Percentiles rank a stretch among this genome's conserved stretches.
Conservation (phyloP, 495 filamentous ascomycete genomes). For the Talaromyces borbonicus region DNA sequence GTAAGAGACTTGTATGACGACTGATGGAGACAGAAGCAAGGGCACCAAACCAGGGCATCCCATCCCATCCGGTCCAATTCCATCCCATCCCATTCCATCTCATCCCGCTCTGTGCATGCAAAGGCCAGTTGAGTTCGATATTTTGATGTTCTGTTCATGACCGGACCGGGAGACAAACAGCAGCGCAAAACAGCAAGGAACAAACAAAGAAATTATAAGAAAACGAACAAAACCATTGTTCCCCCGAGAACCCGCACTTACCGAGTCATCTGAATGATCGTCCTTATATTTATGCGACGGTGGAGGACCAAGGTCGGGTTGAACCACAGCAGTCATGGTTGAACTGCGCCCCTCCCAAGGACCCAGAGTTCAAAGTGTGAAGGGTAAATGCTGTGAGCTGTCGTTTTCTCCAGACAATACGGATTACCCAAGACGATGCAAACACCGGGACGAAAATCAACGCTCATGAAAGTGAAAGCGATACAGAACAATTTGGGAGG, state of each 20-base stretch:
- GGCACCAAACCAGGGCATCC: too few relatives aligned
- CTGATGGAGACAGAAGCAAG: too few relatives aligned
- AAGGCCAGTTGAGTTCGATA: background rate
- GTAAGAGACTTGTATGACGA: too few relatives aligned
- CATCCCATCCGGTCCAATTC: too few relatives aligned
- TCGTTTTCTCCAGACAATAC: background rate
- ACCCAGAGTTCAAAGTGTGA: background rate
- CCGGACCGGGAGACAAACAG: constrained; percentile 3
- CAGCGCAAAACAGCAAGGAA: constrained; percentile 11
- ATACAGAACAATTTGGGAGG: constrained; percentile 11
- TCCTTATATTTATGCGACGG: constrained; percentile 33
- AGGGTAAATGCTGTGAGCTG: background rate
- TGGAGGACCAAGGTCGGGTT: constrained; percentile 33
- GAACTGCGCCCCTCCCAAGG: constrained; percentile 6
- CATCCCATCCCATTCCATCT: too few relatives aligned
- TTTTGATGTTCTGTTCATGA: background rate
- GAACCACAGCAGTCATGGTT: constrained; percentile 39
- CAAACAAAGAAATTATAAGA: constrained; percentile 7
- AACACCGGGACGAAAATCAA: constrained; percentile 8
- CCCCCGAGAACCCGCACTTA: constrained; percentile 26
- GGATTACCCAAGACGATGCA: background rate
- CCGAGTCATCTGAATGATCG: constrained; percentile 30
- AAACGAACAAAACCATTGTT: constrained; percentile 1
- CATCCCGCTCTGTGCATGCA: too few relatives aligned
- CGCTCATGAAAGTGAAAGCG: too few relatives aligned